Percentiles rank a stretch among this genome's conserved stretches.
Conservation (phyloP, 2,329 filamentous ascomycete genomes). For the Cladosporium sp. region DNA sequence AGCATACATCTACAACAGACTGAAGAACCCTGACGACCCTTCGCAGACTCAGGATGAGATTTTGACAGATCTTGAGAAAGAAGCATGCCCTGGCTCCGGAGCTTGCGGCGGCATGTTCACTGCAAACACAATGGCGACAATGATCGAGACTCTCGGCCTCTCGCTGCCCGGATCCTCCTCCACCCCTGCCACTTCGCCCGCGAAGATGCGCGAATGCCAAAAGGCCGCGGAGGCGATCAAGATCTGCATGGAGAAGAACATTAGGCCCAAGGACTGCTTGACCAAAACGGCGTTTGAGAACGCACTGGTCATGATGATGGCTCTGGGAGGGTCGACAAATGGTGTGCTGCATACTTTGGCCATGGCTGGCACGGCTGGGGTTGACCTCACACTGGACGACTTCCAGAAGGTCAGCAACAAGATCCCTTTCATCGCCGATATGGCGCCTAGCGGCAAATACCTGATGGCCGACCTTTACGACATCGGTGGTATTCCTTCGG, state of each 20-base stretch:
- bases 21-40: constrained; percentile 63
- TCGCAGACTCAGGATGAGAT: constrained; percentile 69
- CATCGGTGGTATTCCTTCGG: constrained; percentile 76
- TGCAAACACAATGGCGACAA: constrained; percentile 88
- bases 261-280: constrained; percentile 72
- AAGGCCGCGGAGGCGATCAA: constrained; percentile 73
- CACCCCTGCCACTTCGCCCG: constrained; percentile 70
- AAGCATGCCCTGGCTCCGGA: constrained; percentile 71
- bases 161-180: constrained; percentile 77
- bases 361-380: constrained; percentile 79
- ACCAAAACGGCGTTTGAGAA: constrained; percentile 81
- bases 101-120: constrained; percentile 93
- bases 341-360: constrained; percentile 83
- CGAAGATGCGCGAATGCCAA: constrained; percentile 81
- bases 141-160: constrained; percentile 82
- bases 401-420: constrained; percentile 74
- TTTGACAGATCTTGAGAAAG: constrained; percentile 71
- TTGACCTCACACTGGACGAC: constrained; percentile 72
- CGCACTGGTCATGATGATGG: constrained; percentile 83
- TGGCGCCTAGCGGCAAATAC: constrained; percentile 77
- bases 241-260: constrained; percentile 73
- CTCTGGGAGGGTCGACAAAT: constrained; percentile 84
- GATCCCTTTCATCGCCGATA: constrained; percentile 78
- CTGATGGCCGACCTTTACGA: constrained; percentile 84
- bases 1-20: constrained; percentile 69